Percentiles rank a stretch among this genome's conserved stretches.
Evolutionary conservation across 2,329 filamentous ascomycete genomes (phyloP).

Genomic region (Aureobasidium sp.): DNA sequence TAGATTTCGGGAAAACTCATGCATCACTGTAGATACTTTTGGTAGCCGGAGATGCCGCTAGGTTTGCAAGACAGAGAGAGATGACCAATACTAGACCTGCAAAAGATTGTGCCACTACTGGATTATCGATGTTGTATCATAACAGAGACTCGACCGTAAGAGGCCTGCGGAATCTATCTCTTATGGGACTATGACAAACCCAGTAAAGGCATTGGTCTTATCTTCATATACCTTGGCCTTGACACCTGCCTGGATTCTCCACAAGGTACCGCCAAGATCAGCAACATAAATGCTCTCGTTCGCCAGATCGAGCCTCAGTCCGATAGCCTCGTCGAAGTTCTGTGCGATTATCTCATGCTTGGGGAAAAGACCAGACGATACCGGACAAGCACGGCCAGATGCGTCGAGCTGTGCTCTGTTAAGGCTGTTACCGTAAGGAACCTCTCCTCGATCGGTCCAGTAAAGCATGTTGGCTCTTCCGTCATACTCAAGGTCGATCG

Average conservation of each 20-base stretch:
- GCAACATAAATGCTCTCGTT: background rate
- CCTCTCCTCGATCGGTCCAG: slow-evolving; percentile 56
- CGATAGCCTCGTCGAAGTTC: slow-evolving; percentile 43
- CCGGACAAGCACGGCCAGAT: background rate
- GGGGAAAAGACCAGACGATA: slow-evolving; percentile 24
- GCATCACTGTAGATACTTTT: too few relatives aligned
- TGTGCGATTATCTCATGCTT: slow-evolving; percentile 23
- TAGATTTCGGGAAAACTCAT: too few relatives aligned
- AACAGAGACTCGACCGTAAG: too few relatives aligned
- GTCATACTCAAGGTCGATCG: slow-evolving; percentile 53
- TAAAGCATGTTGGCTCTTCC: slow-evolving; percentile 41
- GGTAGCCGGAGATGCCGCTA: too few relatives aligned
- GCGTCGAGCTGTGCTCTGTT: slow-evolving; percentile 31
- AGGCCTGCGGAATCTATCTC: too few relatives aligned
- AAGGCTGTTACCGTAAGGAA: slow-evolving; percentile 47
- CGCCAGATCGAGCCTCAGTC: slow-evolving; percentile 21
- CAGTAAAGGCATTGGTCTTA: slow-evolving; percentile 5
- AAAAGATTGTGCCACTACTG: too few relatives aligned
- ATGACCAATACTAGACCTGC: too few relatives aligned
- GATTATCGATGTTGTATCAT: too few relatives aligned
- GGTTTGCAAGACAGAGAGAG: too few relatives aligned
- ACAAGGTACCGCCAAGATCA: background rate
- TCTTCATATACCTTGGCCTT: slow-evolving; percentile 5
- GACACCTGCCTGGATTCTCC: background rate
- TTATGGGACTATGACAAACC: slow-evolving; percentile 2